Evolutionary conservation across 805 yeast genomes (phyloP).

Genomic region (Wickerhamiella qilinensis): DNA sequence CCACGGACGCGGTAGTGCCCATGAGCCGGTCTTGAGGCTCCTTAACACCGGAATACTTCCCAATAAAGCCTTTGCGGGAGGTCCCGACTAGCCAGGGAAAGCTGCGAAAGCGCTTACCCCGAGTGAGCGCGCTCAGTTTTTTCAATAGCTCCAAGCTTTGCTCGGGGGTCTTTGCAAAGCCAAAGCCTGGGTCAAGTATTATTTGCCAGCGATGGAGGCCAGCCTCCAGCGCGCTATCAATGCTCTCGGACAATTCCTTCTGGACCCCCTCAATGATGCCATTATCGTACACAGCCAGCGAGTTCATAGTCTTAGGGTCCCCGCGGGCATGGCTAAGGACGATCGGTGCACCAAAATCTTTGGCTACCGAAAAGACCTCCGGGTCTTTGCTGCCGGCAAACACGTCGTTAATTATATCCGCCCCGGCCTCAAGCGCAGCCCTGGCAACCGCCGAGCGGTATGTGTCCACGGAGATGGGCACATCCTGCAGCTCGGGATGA

Average conservation of each 20-base stretch:
- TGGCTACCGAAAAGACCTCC: slow-evolving; percentile 51
- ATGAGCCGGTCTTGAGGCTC: slow-evolving; percentile 45
- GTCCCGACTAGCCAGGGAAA: slow-evolving; percentile 72
- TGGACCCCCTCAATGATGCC: slow-evolving; percentile 41
- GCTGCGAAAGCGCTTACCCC: slow-evolving; percentile 21
- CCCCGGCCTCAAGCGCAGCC: slow-evolving; percentile 55
- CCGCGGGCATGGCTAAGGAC: slow-evolving; percentile 80
- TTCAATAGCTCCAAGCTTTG: slow-evolving; percentile 58
- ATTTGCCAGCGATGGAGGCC: slow-evolving; percentile 86
- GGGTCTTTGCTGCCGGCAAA: slow-evolving; percentile 64
- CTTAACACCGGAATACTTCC: slow-evolving; percentile 44
- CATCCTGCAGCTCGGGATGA: slow-evolving; percentile 21
- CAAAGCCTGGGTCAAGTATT: slow-evolving; percentile 86
- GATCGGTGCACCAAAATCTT: slow-evolving; percentile 50
- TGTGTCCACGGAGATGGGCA: slow-evolving; percentile 73
- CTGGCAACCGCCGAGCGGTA: slow-evolving; percentile 64
- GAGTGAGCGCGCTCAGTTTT: slow-evolving; percentile 14
- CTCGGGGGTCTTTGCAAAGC: slow-evolving; percentile 71
- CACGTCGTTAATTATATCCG: slow-evolving; percentile 83
- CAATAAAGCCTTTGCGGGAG: slow-evolving; percentile 76
- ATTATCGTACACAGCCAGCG: slow-evolving; percentile 34
- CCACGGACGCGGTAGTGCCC: slow-evolving; percentile 63
- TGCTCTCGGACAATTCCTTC: slow-evolving; percentile 43
- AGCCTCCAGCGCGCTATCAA: slow-evolving; percentile 35
- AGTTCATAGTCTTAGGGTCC: slow-evolving; percentile 53